Percentiles rank a stretch among this genome's conserved stretches.
phyloP scores from a whole-genome alignment of 1,284 basidiomycete genomes.

The Gomphus bonarii region DNA sequence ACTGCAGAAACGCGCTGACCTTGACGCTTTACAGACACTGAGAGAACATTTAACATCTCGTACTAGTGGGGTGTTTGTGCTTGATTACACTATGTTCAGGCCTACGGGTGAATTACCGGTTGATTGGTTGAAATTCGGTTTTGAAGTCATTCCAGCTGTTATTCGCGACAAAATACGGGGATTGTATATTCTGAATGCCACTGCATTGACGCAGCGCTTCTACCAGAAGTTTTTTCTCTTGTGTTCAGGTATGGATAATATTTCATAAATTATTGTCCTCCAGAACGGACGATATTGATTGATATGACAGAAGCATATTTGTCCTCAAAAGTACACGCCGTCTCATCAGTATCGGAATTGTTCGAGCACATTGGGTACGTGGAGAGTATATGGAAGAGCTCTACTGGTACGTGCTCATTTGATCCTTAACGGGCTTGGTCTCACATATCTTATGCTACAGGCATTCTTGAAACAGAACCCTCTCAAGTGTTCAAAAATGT shows the following conservation, averaged over 20 bases:
- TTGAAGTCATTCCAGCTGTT: constrained; percentile 69
- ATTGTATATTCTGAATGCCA: constrained; percentile 70
- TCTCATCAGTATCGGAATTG: constrained; percentile 49
- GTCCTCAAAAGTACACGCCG: constrained; percentile 16
- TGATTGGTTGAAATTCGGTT: constrained; percentile 72
- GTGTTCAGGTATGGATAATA: constrained; percentile 43
- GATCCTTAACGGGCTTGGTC: not conserved
- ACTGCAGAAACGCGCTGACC: not conserved
- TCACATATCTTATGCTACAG: not conserved
- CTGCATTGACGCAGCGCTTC: constrained; percentile 61
- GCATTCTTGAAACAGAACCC: not conserved
- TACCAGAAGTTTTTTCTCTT: constrained; percentile 67
- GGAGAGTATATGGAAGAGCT: not conserved
- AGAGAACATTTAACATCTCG: not conserved
- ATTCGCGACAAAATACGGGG: constrained; percentile 46
- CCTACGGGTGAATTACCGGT: constrained; percentile 70
- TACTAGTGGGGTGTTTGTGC: constrained; percentile 55
- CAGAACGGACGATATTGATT: not conserved
- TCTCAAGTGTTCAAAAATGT: not conserved
- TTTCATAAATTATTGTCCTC: not conserved
- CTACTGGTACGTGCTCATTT: not conserved
- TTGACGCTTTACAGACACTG: not conserved
- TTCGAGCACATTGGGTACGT: constrained; percentile 25
- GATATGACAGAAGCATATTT: not conserved
- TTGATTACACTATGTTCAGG: constrained; percentile 78